Percentiles rank a stretch among this genome's conserved stretches.
These are phyloP conservation scores for Spergularia marina DNA, from an alignment of 148 eudicot species.

Conservation along the genomic window DNA sequence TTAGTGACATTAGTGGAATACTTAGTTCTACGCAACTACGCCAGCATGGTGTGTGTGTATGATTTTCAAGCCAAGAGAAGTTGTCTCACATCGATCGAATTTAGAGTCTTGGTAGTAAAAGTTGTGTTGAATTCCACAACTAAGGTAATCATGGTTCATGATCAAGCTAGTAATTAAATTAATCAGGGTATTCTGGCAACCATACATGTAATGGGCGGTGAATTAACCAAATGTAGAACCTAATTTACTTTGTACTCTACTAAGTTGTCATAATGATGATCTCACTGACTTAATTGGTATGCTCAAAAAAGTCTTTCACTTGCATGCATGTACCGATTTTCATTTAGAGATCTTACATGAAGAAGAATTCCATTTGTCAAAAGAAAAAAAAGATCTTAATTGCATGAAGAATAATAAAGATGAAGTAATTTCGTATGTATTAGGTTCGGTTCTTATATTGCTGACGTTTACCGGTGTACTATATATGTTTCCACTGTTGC, in stretches of 20 bases:
- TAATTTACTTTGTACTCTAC: too few relatives aligned
- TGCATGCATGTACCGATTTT: not conserved
- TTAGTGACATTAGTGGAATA: not conserved
- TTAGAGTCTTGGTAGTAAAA: conserved; percentile 16
- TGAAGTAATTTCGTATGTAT: too few relatives aligned
- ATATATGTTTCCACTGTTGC: too few relatives aligned
- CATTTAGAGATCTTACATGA: not conserved
- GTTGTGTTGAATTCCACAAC: conserved; percentile 15
- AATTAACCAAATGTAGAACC: not conserved
- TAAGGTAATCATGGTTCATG: conserved; percentile 21
- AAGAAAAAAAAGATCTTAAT: not conserved
- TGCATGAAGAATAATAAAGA: not conserved
- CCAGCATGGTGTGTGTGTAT: not conserved
- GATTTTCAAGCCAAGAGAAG: conserved; percentile 3
- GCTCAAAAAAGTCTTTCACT: not conserved
- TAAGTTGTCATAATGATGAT: not conserved
- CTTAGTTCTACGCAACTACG: not conserved
- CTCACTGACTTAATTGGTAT: conserved; percentile 8
- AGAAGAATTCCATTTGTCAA: not conserved
- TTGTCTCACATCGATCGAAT: not conserved
- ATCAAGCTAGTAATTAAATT: conserved; percentile 11
- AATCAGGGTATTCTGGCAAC: conserved; percentile 17
- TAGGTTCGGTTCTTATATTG: too few relatives aligned
- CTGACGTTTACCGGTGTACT: too few relatives aligned
- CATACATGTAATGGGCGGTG: conserved; percentile 23